phyloP scores from a whole-genome alignment of 2,329 filamentous ascomycete species.

The Gaeumannomyces tritici region DNA sequence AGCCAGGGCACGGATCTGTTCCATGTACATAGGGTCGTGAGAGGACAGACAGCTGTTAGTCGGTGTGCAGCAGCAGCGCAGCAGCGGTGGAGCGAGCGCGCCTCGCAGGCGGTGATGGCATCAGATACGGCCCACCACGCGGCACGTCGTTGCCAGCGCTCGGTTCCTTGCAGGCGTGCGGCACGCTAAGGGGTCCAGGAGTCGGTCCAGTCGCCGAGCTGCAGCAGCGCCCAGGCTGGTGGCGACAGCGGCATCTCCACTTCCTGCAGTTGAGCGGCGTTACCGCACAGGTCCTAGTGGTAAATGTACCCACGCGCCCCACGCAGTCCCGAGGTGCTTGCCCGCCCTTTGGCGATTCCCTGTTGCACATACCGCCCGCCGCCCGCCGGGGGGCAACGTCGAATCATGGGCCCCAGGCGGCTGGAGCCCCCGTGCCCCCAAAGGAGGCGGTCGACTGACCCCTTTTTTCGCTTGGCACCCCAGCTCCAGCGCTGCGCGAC shows the following conservation, averaged over 20 bases:
- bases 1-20: background rate
- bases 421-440: background rate
- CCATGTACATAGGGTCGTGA: too few relatives aligned
- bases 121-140: background rate
- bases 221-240: background rate
- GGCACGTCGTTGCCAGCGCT: background rate
- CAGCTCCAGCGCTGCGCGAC: background rate
- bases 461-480: background rate
- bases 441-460: background rate
- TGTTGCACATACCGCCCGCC: background rate
- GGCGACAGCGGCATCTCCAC: background rate
- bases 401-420: background rate
- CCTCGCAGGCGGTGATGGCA: background rate
- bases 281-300: too few relatives aligned
- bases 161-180: slow-evolving; percentile 14
- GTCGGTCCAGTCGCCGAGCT: background rate
- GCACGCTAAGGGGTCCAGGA: slow-evolving; percentile 5
- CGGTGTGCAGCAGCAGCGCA: background rate
- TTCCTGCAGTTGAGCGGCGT: background rate
- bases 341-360: background rate
- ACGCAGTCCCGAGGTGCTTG: too few relatives aligned
- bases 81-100: background rate
- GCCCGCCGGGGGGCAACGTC: background rate
- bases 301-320: background rate
- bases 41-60: background rate